Base-by-base conservation (phyloP, 2,329 filamentous ascomycete species). In the Claviceps sp. region DNA sequence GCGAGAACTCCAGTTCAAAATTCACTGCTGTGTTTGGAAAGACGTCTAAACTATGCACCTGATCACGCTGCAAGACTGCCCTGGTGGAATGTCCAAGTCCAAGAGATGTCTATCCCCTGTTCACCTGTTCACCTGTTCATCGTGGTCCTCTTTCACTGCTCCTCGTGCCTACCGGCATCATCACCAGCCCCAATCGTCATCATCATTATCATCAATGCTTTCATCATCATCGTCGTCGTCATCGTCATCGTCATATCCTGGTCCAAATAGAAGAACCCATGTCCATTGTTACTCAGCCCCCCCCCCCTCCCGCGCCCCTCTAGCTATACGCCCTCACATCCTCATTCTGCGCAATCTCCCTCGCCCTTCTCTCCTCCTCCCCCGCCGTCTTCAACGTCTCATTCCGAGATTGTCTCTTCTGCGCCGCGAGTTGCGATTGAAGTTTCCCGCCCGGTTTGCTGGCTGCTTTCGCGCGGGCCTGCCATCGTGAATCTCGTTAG, bases 361-460 rank as follows among this genome's bases (percentile, higher is more conserved):
- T 75, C 14, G 74, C 74, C 47, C 77, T 72, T 52, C 81, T 70
- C 62, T 89, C 86, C 52, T 82, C 75, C 49, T 75, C 71, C 63
- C 87, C 89, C 4, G 74, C 78, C 57, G 85, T 77, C 56, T 82
- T 80, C 48, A 95, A 70, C 1, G 81, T 82, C 54, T 84, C 80
- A 34, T 70, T 74, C 50, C 81, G 76, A 8, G 85, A 89, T 70
- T 87, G 81, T 59, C 79, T 82, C 70, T 85, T 87, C 69, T 95
- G 86, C 38, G 82, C 82, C 51, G 83, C 78, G 14, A 95, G 72
- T 63, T 89, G 82, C 36, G 74, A 70, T 37, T 78, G 77, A 13
- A 94, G 73, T 63, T 89, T 90, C 16, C 87, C 80, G 47, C 70
- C 70, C 8, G 44, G 45, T 67, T 72, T 81, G 54, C 67, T 70